Conservation (phyloP, 2,329 filamentous ascomycete genomes). For the Colletotrichum filicis region DNA sequence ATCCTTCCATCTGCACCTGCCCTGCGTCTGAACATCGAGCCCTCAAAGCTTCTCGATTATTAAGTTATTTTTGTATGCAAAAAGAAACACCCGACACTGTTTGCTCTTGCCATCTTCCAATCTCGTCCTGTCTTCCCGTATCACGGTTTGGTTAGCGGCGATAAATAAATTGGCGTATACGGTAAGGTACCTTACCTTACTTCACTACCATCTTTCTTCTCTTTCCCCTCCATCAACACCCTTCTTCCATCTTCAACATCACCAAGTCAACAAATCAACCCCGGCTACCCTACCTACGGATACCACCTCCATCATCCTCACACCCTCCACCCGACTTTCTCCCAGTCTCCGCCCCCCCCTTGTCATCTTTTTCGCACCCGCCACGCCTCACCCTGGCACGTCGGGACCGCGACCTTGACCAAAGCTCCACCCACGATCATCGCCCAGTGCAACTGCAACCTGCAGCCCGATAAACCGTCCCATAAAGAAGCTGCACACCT, state of each 20-base stretch:
- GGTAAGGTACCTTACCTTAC: neutral
- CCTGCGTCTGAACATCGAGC: neutral
- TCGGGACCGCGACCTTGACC: neutral
- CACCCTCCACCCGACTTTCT: neutral
- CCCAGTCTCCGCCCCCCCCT: neutral
- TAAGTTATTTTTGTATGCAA: neutral
- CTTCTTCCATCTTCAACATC: neutral
- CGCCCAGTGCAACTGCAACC: conserved; percentile 33
- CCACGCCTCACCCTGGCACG: conserved; percentile 13
- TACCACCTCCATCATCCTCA: neutral
- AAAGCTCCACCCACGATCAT: conserved; percentile 33
- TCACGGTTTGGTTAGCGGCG: neutral
- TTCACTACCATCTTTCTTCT: neutral
- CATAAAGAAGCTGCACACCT: conserved; percentile 25
- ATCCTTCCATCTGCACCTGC: too few species aligned
- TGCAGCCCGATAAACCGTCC: conserved; percentile 28
- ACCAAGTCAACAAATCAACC: neutral
- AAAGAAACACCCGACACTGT: neutral
- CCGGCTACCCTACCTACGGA: too few species aligned
- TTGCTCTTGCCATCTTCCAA: neutral
- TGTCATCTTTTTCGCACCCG: conserved; percentile 9
- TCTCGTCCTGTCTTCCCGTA: neutral
- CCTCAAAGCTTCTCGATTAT: neutral
- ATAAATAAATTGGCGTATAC: neutral
- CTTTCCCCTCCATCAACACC: neutral